These are phyloP conservation scores for Backusella australiensis DNA, from an alignment of 192 early-diverging fungal genomes.

Conservation along the genomic window DNA sequence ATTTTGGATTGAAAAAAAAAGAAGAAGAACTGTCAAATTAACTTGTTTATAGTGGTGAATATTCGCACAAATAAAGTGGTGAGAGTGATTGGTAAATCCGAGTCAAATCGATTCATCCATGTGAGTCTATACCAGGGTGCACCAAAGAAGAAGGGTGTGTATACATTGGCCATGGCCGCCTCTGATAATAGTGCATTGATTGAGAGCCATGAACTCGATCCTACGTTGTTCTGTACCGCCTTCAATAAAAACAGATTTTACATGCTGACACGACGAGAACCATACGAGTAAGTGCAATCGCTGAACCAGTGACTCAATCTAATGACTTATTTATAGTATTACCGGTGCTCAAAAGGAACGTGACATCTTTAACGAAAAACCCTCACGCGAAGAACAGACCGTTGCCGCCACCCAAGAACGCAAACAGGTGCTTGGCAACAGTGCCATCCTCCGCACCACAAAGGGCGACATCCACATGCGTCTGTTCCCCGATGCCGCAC, in stretches of 20 bases:
- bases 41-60: slow-evolving; percentile 61
- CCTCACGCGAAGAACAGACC: slow-evolving; percentile 92
- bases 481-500: slow-evolving; percentile 88
- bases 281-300: slow-evolving; percentile 57
- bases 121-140: slow-evolving; percentile 89
- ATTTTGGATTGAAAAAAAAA: too few relatives aligned
- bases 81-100: slow-evolving; percentile 84
- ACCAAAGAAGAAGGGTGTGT: slow-evolving; percentile 72
- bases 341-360: slow-evolving; percentile 60
- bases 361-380: slow-evolving; percentile 98
- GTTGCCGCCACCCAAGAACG: slow-evolving; percentile 68
- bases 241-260: slow-evolving; percentile 93
- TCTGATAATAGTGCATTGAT: slow-evolving; percentile 78
- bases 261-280: slow-evolving; percentile 87
- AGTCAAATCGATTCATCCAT: slow-evolving; percentile 89
- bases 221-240: slow-evolving; percentile 88
- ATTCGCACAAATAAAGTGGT: slow-evolving; percentile 82
- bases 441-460: slow-evolving; percentile 85
- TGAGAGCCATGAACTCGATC: slow-evolving; percentile 68
- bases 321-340: background rate
- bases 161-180: slow-evolving; percentile 82
- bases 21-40: too few relatives aligned
- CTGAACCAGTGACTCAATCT: background rate
- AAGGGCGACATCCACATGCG: slow-evolving; percentile 88
- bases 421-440: slow-evolving; percentile 61